Base-by-base conservation (phyloP, 345 rosid species). In the Orychophragmus violaceus region DNA sequence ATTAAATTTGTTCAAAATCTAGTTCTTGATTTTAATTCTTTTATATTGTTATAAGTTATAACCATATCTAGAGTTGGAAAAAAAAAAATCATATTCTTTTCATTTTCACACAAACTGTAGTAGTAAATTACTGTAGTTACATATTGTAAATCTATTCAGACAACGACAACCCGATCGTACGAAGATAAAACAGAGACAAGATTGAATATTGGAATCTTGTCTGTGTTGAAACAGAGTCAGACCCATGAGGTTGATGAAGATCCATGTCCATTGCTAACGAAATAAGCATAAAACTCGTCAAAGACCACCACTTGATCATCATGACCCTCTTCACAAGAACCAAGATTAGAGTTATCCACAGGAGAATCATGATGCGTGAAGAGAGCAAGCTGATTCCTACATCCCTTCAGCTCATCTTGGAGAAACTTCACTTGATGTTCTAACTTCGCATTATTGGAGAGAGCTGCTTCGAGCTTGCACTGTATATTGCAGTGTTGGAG, bases 221-320 rank as follows among this genome's bases (percentile, higher is more conserved):
- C 16, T 18, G 57, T 35, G 54, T 35, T 10, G 30, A 23, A 73
- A 60, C 56, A 30, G 48, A 74, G 17, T 82, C 61, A 78, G 61
- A 51, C 54, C 85, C 83, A 82, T 42, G 72, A 73, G 48, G 30
- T 59, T 66, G 79, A 68, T 21, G 92, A 76, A 25, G 90, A 76
- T 60, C 81, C 84, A 53, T 65, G 80, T 19, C 69, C 59, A 10
- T 62, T 68, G 49, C 80, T 79, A 66, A 86, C 59, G 49, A 86
- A 78, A 67, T 88, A 81, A 70, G 89, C 88, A 56, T 83, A 87
- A 12, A 87, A 85, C 68, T 91, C 96, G 45, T 89, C 88, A n/a
- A 82, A 64, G 24, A 68, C 84, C 76, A 84, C 48, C 27, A 59
- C 78, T 65, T 79, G 80, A 57, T 74, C 74, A 17, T 69, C 73